Percentiles rank a stretch among this genome's conserved stretches.
These are phyloP conservation scores for Medicago arabica DNA, from an alignment of 306 rosid genomes.

Conservation along the genomic window DNA sequence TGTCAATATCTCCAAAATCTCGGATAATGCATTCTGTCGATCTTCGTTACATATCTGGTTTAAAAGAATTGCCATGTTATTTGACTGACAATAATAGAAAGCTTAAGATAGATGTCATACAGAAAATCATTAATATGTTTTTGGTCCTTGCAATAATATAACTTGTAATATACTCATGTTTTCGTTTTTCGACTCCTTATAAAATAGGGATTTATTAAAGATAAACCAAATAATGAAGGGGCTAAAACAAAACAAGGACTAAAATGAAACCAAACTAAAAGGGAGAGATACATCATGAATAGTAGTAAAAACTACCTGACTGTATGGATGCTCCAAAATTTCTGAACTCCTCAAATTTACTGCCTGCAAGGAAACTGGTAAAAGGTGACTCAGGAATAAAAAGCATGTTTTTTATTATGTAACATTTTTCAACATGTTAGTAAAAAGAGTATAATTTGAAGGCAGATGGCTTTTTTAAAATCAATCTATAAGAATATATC, in stretches of 20 bases:
- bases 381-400: constrained; percentile 45
- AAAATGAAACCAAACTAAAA: no score
- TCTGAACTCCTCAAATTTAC: constrained; percentile 80
- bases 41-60: constrained; percentile 88
- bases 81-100: constrained; percentile 52
- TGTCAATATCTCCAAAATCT: constrained; percentile 83
- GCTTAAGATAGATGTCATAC: no score
- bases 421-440: constrained; percentile 20
- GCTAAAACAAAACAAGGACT: no score
- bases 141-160: no score
- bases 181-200: no score
- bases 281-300: background rate
- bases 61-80: constrained; percentile 72
- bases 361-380: constrained; percentile 69
- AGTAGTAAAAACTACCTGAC: constrained; percentile 60
- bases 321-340: constrained; percentile 67
- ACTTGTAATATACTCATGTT: no score
- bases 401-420: constrained; percentile 4
- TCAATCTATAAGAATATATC: background rate
- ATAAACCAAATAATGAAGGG: no score
- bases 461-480: background rate
- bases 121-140: no score
- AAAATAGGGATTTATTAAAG: no score
- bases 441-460: no score
- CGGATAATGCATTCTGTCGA: constrained; percentile 74